Evolutionary conservation across 306 rosid species (phyloP), one percentile per base, ranked within the genome.

Genomic region (Cercis canadensis): DNA sequence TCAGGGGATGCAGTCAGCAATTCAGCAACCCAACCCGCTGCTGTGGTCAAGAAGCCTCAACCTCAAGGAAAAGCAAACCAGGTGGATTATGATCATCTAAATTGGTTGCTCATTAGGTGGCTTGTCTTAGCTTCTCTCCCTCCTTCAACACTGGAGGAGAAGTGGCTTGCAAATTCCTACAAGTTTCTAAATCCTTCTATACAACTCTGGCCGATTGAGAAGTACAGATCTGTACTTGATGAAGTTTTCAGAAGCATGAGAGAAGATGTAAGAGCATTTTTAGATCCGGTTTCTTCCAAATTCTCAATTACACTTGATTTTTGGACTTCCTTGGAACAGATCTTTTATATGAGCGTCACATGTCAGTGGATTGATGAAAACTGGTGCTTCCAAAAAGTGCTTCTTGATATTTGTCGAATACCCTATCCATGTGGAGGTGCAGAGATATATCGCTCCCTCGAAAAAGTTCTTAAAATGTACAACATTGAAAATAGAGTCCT

Each of bases 101-200:
- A 95, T 73, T 95, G 99, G 99, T 81, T 95, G 82, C 87, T 95
- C 40, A 51, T 87, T 53, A 91, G 88, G 81, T 87, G 99, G 99
- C 95, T 95, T 53, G 79, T 92, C 64, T 72, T 82, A 44, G 87
- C 97, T 69, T 82, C 96, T 75, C 86, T 95, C 17, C 92, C 99
- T 62, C 96, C 92, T 68, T 88, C 99, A 11, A 86, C 90, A 8
- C 80, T 91, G 60, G 96, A 95, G 75, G 97, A 91, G 70, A 87
- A 74, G 62, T 95, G 97, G 97, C 82, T 95, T 13, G 80, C 76
- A 50, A 87, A 87, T 80, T 95, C 97, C 61, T 94, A 74, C 78
- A 94, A 83, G 84, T 94, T 94, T 75, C 75, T 94, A 61, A 94
- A 91, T 67, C 94, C 99, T 12, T 81, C 91, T 0, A 76, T 91